These are phyloP conservation scores for Achlya hypogyna DNA, from an alignment of 352 stramenopile species.

Conservation along the genomic window DNA sequence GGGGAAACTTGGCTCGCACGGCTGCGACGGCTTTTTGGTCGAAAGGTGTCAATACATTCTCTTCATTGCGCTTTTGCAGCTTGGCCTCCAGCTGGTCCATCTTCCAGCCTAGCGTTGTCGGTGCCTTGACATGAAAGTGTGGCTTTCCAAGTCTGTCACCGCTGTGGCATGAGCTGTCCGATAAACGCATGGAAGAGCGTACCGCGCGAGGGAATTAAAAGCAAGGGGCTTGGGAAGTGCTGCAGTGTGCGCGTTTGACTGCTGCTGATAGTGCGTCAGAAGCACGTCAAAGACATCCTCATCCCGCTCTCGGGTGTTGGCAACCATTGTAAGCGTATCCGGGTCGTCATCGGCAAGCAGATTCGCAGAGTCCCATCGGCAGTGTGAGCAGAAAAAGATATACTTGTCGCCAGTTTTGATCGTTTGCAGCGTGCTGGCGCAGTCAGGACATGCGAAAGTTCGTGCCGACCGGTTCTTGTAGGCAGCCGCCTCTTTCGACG, in stretches of 20 bases:
- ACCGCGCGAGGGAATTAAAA: neutral
- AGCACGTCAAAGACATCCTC: slow-evolving; percentile 71
- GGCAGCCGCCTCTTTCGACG: slow-evolving; percentile 75
- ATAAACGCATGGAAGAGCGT: neutral
- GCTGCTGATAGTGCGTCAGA: slow-evolving; percentile 29
- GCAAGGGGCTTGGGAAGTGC: neutral
- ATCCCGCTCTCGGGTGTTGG: slow-evolving; percentile 65
- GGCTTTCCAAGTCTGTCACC: neutral
- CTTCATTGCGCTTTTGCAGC: neutral
- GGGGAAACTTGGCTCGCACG: neutral
- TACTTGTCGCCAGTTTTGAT: slow-evolving; percentile 59
- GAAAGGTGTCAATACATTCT: neutral
- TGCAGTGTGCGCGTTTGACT: neutral
- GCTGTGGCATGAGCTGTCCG: neutral
- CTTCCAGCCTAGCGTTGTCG: slow-evolving; percentile 9
- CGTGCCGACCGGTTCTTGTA: slow-evolving; percentile 84
- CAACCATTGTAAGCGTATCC: slow-evolving; percentile 75
- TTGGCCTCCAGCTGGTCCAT: slow-evolving; percentile 17
- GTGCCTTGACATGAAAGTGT: neutral
- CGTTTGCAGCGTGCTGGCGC: slow-evolving; percentile 54
- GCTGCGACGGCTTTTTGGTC: neutral
- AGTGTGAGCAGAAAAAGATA: slow-evolving; percentile 78
- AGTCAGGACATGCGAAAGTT: slow-evolving; percentile 70
- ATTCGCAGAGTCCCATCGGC: slow-evolving; percentile 71
- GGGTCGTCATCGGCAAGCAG: slow-evolving; percentile 61